Evolutionary conservation across 208 protist species (phyloP), one percentile per base, ranked within the genome.

Genomic region (Acanthamoeba royreba): DNA sequence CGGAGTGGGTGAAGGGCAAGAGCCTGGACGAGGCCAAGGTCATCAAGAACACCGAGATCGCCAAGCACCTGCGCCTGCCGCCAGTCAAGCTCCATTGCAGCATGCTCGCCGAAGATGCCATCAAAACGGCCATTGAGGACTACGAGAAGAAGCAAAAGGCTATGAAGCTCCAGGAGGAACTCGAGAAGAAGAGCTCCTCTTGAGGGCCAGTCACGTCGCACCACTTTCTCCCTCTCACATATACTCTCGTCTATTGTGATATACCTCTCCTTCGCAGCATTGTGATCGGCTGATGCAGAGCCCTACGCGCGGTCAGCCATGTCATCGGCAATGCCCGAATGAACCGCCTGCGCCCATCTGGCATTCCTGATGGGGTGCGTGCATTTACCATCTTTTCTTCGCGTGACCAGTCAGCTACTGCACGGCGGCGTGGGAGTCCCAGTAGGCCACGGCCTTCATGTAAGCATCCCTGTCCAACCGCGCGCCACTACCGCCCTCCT

Each of bases 71-170:
- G 22, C 98, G 98, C 13, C 96, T 99, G 83, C 99, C 99, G 28
- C 99, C 99, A 4, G 99, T 99, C 38, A 99, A 99, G 97, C 97
- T 99, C 89, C 99, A 99, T 96, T 99, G 99, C 97, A 98, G 97
- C 31, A 99, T 99, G 98, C 97, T 99, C 35, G 99, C 99, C 13
- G 98, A 99, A 96, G 99, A 99, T 90, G 99, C 99, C 9, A 99
- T 99, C 87, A 98, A 99, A 93, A 98, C 98, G 11, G 99, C 99
- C 17, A 98, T 99, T 88, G 97, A 99, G 66, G 99, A 99, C 86
- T 87, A 87, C 45, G 79, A 87, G 47, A 58, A 52, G 46, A 87
- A 87, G 79, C 42, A 58, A 28, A 52, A 61, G 79, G 47, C 42
- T 4, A 61, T 61, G 52, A 52, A 87, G 79, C 47, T 46, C 69